phyloP scores from a whole-genome alignment of 306 rosid species.

The Quercus berberidifolia region DNA sequence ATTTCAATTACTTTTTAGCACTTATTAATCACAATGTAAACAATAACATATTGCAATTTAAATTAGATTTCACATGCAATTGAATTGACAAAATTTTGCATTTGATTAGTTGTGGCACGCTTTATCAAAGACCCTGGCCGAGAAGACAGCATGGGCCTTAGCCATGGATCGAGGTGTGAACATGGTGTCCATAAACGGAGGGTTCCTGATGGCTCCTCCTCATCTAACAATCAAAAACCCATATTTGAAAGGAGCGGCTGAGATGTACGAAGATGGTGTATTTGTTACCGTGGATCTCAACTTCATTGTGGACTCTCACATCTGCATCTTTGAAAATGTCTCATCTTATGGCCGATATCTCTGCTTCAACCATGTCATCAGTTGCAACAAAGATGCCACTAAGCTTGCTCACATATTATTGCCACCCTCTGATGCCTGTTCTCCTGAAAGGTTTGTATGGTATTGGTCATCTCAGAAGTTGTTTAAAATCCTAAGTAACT shows the following conservation, averaged over 20 bases:
- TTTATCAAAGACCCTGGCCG: conserved; percentile 72
- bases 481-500: too few relatives aligned
- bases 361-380: conserved; percentile 72
- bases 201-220: conserved; percentile 35
- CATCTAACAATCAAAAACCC: conserved; percentile 51
- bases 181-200: conserved; percentile 72
- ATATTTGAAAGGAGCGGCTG: conserved; percentile 85
- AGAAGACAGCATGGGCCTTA: conserved; percentile 84
- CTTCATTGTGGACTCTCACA: conserved; percentile 65
- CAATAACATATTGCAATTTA: too few relatives aligned
- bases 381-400: conserved; percentile 54
- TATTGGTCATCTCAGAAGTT: too few relatives aligned
- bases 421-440: conserved; percentile 14
- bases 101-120: conserved; percentile 72
- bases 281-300: conserved; percentile 69
- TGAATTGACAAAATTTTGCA: too few relatives aligned
- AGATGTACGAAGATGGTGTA: conserved; percentile 88
- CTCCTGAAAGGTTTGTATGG: conserved; percentile 43
- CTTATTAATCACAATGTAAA: too few relatives aligned
- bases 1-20: too few relatives aligned
- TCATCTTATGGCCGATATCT: conserved; percentile 89
- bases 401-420: conserved; percentile 52
- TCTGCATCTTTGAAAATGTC: conserved; percentile 56
- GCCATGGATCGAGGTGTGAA: conserved; percentile 87
- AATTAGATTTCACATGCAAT: too few relatives aligned